Conservation (phyloP, 768 basidiomycete genomes). For the Boletus reticulatus region DNA sequence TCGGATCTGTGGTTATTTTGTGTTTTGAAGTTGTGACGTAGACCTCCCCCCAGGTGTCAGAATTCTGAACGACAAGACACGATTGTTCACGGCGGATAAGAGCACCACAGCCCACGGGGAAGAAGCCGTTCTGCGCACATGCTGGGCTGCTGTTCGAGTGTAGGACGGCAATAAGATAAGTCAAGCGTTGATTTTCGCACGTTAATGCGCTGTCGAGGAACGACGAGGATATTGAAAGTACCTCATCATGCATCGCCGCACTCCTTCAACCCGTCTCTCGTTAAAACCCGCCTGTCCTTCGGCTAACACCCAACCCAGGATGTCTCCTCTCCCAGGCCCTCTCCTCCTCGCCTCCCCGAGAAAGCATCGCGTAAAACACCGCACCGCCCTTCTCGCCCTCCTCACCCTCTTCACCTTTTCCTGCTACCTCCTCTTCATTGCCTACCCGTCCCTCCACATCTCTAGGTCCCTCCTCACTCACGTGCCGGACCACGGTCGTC, state of each 20-base stretch:
- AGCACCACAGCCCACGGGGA: too few species aligned
- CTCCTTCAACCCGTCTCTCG: constrained; percentile 19
- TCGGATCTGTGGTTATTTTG: too few species aligned
- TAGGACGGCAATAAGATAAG: not conserved
- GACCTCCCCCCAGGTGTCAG: too few species aligned
- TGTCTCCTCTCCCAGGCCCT: constrained; percentile 33
- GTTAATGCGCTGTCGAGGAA: not conserved
- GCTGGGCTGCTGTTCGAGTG: too few species aligned
- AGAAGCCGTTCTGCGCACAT: too few species aligned
- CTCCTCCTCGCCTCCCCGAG: constrained; percentile 16
- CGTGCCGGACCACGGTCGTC: constrained; percentile 10
- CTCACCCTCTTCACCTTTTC: constrained; percentile 49
- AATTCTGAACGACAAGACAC: too few species aligned
- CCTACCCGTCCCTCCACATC: constrained; percentile 40
- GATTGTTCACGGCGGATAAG: too few species aligned
- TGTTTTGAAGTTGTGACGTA: too few species aligned
- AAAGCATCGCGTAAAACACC: constrained; percentile 44
- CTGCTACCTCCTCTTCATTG: constrained; percentile 55
- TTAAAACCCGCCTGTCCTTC: constrained; percentile 9
- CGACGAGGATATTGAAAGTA: not conserved
- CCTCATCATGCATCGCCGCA: constrained; percentile 28
- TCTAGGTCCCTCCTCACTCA: constrained; percentile 34
- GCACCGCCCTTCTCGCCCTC: constrained; percentile 55
- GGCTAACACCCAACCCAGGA: constrained; percentile 8
- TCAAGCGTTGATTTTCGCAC: not conserved